Base-by-base conservation (phyloP, 441 rosid species). In the Arabidopsis lyrata region DNA sequence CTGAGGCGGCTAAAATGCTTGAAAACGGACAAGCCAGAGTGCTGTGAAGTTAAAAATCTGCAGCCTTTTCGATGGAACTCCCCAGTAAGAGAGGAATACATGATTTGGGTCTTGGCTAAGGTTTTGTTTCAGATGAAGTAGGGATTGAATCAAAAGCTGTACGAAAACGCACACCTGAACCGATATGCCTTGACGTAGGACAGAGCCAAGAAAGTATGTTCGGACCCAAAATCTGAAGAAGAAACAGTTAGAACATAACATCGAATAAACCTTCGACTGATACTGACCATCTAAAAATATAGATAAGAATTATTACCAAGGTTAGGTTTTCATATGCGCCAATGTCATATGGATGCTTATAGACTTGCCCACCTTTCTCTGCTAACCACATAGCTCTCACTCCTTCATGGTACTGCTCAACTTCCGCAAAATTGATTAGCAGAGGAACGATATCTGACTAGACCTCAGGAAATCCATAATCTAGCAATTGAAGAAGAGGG, bases 311-410 rank as follows among this genome's bases (percentile, higher is more conserved):
- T 61, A 74, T 84, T 80, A 94, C 98, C 70, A 70, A 77, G 69
- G 86, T 85, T 50, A 94, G 80, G 83, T 94, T 94, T 49, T 86
- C 96, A 67, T 71, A 88, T 68, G 83, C 67, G 70, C 97, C 90
- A 2, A 91, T 79, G 83, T 94, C 89, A 77, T 94, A 94, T 69
- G 97, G 98, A 85, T 94, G 95, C 80, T 83, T 86, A 66, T 89
- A 90, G 60, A 88, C 81, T 54, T 84, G 68, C 54, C 96, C 96
- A 71, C 91, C 95, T 86, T 90, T 94, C 87, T 88, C 93, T 67
- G 96, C 96, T 74, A 91, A 86, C 97, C 95, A 90, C 93, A 86
- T 84, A 47, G 96, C 96, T 87, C 97, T 87, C 62, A 90, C 98
- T 42, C 98, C 97, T 84, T 93, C 97, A 54, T 91, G 91, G 72